Evolutionary conservation across 1,139 yeast genomes (phyloP), one percentile per base, ranked within the genome.

Genomic region (Candida tropicalis): DNA sequence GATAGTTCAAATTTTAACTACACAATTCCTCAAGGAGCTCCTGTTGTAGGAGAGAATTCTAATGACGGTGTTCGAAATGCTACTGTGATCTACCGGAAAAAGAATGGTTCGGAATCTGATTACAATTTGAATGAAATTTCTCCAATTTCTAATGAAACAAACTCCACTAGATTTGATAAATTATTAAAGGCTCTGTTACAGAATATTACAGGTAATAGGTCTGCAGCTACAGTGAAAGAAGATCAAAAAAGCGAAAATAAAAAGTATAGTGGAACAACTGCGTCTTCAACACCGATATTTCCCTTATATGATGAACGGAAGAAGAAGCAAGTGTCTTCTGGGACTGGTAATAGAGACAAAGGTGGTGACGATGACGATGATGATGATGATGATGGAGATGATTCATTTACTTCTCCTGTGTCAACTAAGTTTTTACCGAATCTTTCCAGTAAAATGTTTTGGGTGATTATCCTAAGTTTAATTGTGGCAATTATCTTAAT

Each of bases 41-140:
- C n/a, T n/a, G n/a, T n/a, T n/a, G n/a, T n/a, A 8, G 24, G 22
- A 8, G 24, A 10, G 10, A 32, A n/a, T 24, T 6, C 23, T n/a
- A 37, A 24, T 17, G 22, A 10, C 25, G 42, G 43, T 10, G 40
- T 48, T n/a, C 41, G 55, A 39, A 38, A 47, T 42, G 46, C 56
- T 9, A 52, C 58, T 4, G 54, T 53, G 5, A 46, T 56, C 25
- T 46, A 43, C 28, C 42, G 48, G 9, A 44, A 44, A 20, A 45
- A 44, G 39, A 38, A 33, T 16, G 15, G 29, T 3, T 23, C 35
- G n/a, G 46, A 45, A 11, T 42, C 48, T 8, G 47, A 46, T 36
- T 40, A 46, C 17, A 45, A 46, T 33, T 44, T 51, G 13, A 40
- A 48, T 34, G 56, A 53, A 9, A 50, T 56, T 12, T 55, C 59